Evolutionary conservation across 176 grass and related monocot species (phyloP).

Genomic region (Triticum dicoccoides): DNA sequence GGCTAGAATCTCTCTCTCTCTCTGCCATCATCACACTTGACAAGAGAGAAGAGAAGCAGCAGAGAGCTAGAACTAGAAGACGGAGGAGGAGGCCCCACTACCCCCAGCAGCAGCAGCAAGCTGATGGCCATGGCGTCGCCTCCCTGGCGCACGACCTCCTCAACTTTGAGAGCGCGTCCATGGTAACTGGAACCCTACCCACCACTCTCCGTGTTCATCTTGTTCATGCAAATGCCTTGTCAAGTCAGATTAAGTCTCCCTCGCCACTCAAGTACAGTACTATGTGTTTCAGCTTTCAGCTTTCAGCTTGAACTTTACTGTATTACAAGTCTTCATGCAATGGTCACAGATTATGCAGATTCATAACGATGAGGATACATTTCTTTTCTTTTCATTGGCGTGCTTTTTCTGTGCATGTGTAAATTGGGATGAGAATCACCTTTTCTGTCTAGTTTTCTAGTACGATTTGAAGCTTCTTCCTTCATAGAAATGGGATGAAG

Average conservation of each 20-base stretch:
- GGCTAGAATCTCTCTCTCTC: not conserved
- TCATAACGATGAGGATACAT: not conserved
- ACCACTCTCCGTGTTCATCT: not conserved
- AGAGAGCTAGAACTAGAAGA: not conserved
- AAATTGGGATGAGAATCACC: not conserved
- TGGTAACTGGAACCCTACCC: slow-evolving; percentile 20
- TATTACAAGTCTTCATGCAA: not conserved
- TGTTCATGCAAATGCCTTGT: not conserved
- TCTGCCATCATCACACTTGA: not conserved
- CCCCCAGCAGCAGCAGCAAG: not conserved
- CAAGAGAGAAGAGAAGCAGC: not conserved
- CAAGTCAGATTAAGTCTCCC: not conserved
- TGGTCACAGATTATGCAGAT: not conserved
- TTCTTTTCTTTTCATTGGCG: not conserved
- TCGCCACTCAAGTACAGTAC: not conserved
- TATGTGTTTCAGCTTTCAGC: not conserved
- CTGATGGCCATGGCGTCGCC: slow-evolving; percentile 20
- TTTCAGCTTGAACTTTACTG: not conserved
- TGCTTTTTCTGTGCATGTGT: not conserved
- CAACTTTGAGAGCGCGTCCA: slow-evolving; percentile 33
- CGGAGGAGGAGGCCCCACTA: not conserved
- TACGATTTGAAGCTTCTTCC: not conserved
- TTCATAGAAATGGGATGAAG: not conserved
- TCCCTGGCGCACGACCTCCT: slow-evolving; percentile 25
- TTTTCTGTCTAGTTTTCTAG: not conserved